phyloP scores from a whole-genome alignment of 2,329 filamentous ascomycete species.

The Trichoderma simmonsii region DNA sequence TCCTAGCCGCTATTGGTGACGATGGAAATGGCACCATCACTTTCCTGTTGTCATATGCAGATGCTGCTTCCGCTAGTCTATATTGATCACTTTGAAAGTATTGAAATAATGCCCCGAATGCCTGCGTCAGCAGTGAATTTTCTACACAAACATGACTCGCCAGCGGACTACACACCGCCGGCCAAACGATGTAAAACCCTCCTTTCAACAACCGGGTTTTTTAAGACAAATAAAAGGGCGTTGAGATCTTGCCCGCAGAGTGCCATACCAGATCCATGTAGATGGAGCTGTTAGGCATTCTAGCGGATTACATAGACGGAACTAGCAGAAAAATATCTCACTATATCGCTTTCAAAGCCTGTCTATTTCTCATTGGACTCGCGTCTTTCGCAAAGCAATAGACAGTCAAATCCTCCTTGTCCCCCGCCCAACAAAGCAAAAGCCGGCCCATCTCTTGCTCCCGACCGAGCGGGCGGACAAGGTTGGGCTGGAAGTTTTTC shows the following conservation, averaged over 20 bases:
- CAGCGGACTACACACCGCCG: background rate
- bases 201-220: background rate
- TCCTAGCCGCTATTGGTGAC: background rate
- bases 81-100: background rate
- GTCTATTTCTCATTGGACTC: background rate
- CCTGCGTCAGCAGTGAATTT: background rate
- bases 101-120: background rate
- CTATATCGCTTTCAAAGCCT: background rate
- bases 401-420: no score
- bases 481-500: background rate
- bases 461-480: constrained; percentile 8
- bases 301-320: background rate
- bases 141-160: background rate
- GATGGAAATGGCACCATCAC: background rate
- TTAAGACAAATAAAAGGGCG: background rate
- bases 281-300: background rate
- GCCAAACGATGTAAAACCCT: background rate
- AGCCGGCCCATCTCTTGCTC: constrained; percentile 11
- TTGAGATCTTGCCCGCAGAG: background rate
- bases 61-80: background rate
- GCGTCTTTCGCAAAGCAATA: background rate
- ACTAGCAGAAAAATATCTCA: background rate
- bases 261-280: background rate
- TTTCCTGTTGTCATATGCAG: background rate
- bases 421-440: background rate